Conservation (phyloP, 2,329 filamentous ascomycete genomes). For the Cercospora nicotianae region DNA sequence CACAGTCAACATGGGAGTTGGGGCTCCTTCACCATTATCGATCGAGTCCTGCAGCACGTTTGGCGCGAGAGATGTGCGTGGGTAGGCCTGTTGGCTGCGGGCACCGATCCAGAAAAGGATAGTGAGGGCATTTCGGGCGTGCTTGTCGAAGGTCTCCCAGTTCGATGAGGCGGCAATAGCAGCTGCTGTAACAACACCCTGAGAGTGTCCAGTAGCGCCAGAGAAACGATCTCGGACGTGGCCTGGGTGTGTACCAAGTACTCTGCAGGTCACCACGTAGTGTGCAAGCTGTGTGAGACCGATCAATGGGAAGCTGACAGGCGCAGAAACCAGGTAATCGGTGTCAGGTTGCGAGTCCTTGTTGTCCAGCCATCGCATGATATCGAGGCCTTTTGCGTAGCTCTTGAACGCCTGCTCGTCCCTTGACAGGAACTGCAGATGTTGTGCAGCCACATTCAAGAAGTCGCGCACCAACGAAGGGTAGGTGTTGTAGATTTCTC, state of each 20-base stretch:
- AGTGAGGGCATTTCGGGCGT: constrained; percentile 76
- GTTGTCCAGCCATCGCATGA: constrained; percentile 89
- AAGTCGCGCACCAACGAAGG: constrained; percentile 86
- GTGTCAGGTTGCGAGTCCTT: constrained; percentile 86
- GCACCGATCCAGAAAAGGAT: constrained; percentile 99
- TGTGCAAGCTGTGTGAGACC: constrained; percentile 94
- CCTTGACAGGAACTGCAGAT: constrained; percentile 80
- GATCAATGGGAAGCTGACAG: constrained; percentile 93
- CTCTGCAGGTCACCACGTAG: constrained; percentile 91
- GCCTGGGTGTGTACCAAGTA: constrained; percentile 84
- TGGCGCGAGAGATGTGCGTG: constrained; percentile 87
- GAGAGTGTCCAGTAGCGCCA: constrained; percentile 93
- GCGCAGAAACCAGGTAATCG: constrained; percentile 91
- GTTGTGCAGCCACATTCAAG: constrained; percentile 75
- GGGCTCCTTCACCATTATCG: constrained; percentile 90
- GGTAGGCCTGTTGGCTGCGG: constrained; percentile 95
- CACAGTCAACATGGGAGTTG: constrained; percentile 97
- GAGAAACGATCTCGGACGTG: constrained; percentile 80
- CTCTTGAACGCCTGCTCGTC: constrained; percentile 89
- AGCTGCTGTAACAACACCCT: constrained; percentile 91
- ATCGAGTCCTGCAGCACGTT: constrained; percentile 88
- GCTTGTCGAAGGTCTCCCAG: constrained; percentile 87
- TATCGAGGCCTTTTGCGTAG: constrained; percentile 93
- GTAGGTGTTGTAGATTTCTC: constrained; percentile 88
- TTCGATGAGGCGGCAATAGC: constrained; percentile 86